phyloP scores from a whole-genome alignment of 1,284 basidiomycete species.

The Sporisorium sorghi region DNA sequence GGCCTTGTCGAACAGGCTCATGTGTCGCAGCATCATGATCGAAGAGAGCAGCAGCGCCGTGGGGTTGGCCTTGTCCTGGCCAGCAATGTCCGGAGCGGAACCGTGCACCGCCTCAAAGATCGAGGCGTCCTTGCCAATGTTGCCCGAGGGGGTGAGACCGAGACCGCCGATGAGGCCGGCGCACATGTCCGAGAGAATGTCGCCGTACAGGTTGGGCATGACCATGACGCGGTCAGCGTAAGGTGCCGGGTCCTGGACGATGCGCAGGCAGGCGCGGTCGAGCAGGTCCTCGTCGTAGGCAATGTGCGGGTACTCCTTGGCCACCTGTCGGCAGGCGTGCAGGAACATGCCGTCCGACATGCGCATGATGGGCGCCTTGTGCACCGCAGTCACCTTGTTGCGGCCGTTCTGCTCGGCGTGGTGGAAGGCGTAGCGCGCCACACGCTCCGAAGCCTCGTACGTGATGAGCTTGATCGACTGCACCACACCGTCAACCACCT shows the following conservation, averaged over 20 bases:
- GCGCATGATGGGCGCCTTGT: conserved; percentile 99
- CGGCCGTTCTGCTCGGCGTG: conserved; percentile 90
- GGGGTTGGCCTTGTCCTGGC: conserved; percentile 90
- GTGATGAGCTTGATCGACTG: conserved; percentile 99
- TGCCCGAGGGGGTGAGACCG: conserved; percentile 96
- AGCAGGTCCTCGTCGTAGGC: conserved; percentile 95
- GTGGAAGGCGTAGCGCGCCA: conserved; percentile 98
- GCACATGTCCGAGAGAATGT: conserved; percentile 99
- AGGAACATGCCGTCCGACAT: conserved; percentile 99
- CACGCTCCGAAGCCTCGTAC: conserved; percentile 97
- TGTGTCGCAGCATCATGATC: conserved; percentile 92
- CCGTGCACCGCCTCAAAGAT: conserved; percentile 99
- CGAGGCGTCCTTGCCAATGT: conserved; percentile 97
- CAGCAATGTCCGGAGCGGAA: conserved; percentile 74
- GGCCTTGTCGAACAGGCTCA: conserved; percentile 88
- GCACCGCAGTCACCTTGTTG: conserved; percentile 95
- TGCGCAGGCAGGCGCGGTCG: conserved; percentile 92
- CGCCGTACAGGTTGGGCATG: conserved; percentile 98
- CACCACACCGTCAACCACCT: conserved; percentile 96
- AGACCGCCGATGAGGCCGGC: conserved; percentile 98
- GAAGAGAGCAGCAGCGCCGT: conserved; percentile 94
- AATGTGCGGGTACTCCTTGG: conserved; percentile 94
- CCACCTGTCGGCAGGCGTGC: conserved; percentile 94
- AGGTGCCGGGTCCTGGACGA: conserved; percentile 85
- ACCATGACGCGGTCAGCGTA: conserved; percentile 99